phyloP scores from a whole-genome alignment of 1,284 basidiomycete genomes.

The Phlebopus sp. region DNA sequence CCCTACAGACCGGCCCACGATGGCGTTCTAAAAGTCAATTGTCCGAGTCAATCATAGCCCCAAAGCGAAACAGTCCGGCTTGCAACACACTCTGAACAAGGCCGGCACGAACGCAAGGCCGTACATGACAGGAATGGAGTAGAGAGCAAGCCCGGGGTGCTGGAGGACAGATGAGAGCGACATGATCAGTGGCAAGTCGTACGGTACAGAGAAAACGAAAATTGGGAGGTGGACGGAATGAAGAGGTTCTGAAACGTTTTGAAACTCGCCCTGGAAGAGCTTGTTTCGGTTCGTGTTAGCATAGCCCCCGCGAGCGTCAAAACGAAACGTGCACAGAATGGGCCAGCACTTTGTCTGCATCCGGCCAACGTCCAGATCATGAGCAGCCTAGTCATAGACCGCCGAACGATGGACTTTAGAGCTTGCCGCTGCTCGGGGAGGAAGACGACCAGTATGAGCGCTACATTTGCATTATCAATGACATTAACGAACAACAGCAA shows the following conservation, averaged over 20 bases:
- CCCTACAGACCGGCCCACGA: slow-evolving; percentile 29
- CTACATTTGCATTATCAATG: slow-evolving; percentile 13
- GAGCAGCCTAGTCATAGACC: too few relatives aligned
- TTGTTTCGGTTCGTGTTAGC: too few relatives aligned
- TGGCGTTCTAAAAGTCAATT: slow-evolving; percentile 22
- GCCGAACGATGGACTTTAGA: too few relatives aligned
- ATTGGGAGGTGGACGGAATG: too few relatives aligned
- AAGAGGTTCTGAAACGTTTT: too few relatives aligned
- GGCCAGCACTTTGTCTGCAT: too few relatives aligned
- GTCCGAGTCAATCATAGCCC: background rate
- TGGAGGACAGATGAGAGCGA: background rate
- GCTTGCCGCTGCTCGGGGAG: too few relatives aligned
- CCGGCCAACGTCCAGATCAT: too few relatives aligned
- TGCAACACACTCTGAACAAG: slow-evolving; percentile 22
- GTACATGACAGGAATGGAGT: slow-evolving; percentile 41
- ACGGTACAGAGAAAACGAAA: too few relatives aligned
- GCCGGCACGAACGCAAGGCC: slow-evolving; percentile 35
- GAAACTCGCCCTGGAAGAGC: too few relatives aligned
- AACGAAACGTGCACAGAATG: too few relatives aligned
- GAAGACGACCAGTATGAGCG: background rate
- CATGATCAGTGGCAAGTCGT: background rate
- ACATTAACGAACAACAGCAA: background rate
- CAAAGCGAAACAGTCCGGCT: background rate
- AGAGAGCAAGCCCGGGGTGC: slow-evolving; percentile 31
- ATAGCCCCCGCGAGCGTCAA: too few relatives aligned